Percentiles rank a stretch among this genome's conserved stretches.
These are phyloP conservation scores for Aspergillus alliaceus DNA, from an alignment of 2,329 filamentous ascomycete genomes.

Conservation along the genomic window DNA sequence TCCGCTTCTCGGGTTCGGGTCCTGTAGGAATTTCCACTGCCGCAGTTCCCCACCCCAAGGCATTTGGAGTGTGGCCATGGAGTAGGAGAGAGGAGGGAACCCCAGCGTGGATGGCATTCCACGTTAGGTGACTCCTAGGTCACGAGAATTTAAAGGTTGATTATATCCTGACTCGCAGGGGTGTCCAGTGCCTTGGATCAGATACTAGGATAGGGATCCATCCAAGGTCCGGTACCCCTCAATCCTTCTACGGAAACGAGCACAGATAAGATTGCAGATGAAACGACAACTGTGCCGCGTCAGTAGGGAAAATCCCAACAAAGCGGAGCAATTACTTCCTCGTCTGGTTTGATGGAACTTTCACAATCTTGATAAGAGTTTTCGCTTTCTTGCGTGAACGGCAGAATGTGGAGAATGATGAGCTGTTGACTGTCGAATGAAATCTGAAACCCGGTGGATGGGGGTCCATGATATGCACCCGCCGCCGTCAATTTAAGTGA, in stretches of 20 bases:
- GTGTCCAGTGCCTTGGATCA: neutral
- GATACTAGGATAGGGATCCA: neutral
- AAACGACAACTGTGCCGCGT: neutral
- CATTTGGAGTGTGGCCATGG: neutral
- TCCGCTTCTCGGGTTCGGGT: neutral
- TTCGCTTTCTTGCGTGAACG: slow-evolving; percentile 3
- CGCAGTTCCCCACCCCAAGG: neutral
- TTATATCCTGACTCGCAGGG: neutral
- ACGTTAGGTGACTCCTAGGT: neutral
- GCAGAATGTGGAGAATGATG: slow-evolving; percentile 6
- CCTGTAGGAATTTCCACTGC: neutral
- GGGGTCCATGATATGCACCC: slow-evolving; percentile 12
- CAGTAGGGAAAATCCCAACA: neutral
- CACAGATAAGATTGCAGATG: neutral
- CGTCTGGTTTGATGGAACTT: neutral
- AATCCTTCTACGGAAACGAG: neutral
- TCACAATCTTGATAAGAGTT: neutral
- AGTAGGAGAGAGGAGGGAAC: neutral
- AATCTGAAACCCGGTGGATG: neutral
- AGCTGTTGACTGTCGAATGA: slow-evolving; percentile 3
- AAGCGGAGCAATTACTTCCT: neutral
- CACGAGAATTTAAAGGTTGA: neutral
- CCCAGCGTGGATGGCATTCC: no score
- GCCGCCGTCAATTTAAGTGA: slow-evolving; percentile 6
- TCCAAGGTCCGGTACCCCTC: neutral